phyloP scores from a whole-genome alignment of 768 basidiomycete genomes.

The Mycena vitilis region DNA sequence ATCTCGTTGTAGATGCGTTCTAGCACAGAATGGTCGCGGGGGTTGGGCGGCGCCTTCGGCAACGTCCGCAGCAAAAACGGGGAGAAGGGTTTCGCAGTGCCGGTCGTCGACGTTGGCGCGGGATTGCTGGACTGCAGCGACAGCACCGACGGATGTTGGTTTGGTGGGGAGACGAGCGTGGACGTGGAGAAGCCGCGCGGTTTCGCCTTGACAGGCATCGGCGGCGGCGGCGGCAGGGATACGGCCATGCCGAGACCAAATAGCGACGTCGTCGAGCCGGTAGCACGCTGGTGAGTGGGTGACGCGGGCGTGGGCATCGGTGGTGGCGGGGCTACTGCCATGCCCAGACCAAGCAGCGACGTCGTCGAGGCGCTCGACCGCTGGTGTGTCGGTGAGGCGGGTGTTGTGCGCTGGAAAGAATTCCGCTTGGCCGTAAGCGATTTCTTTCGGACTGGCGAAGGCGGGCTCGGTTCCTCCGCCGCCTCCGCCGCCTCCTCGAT shows the following conservation, averaged over 20 bases:
- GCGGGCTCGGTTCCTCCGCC: slow-evolving; percentile 31
- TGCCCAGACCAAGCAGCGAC: slow-evolving; percentile 15
- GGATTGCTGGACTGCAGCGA: background rate
- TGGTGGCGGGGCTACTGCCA: background rate
- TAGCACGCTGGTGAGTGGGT: background rate
- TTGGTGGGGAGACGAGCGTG: slow-evolving; percentile 18
- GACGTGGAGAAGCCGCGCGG: slow-evolving; percentile 33
- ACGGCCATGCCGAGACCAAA: slow-evolving; percentile 1
- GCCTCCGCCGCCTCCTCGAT: slow-evolving; percentile 35
- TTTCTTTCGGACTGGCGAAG: slow-evolving; percentile 37
- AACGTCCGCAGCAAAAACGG: slow-evolving; percentile 51
- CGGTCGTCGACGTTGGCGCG: background rate
- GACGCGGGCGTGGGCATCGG: background rate
- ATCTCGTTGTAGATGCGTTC: slow-evolving; percentile 75
- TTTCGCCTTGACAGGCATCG: background rate
- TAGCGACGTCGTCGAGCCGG: slow-evolving; percentile 21
- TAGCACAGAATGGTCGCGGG: slow-evolving; percentile 74
- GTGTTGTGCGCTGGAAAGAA: slow-evolving; percentile 30
- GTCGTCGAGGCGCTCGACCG: slow-evolving; percentile 7
- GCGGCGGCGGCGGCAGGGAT: background rate
- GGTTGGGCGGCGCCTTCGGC: slow-evolving; percentile 61
- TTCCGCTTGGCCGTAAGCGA: slow-evolving; percentile 24
- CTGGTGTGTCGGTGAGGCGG: background rate
- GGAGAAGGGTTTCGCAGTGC: slow-evolving; percentile 27
- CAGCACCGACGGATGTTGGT: slow-evolving; percentile 17